Evolutionary conservation across 169 alveolate genomes (phyloP), one percentile per base, ranked within the genome.

Genomic region (Cryptosporidium ubiquitum): DNA sequence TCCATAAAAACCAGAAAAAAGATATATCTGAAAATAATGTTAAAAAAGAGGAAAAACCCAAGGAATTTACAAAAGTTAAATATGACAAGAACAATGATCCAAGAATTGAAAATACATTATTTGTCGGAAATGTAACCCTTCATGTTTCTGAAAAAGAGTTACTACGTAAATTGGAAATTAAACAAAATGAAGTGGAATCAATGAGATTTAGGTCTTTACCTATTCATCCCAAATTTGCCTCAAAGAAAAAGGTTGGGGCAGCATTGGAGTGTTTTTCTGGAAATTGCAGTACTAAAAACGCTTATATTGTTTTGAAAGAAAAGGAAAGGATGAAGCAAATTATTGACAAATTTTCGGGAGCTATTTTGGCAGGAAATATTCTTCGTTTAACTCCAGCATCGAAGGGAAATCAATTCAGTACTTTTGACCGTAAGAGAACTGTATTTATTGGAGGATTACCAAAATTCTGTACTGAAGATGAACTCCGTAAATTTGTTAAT

Each of bases 121-220:
- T 79, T 79, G 89, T 79, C 12, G 89, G 89, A 3, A 79, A 79
- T 58, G 23, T 79, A 31, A 42, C 70, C 20, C n/a, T 79, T 26
- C 73, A 79, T 33, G 42, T 79, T 18, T 58, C 75, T 16, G 89
- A 79, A 44, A 79, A 39, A 47, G 89, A 79, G 7, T 1, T 79
- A 29, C 58, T 79, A 2, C 23, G 18, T 58, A 79, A 61, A 31
- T 55, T 79, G 7, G 75, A 79, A 39, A 42, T 79, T 16, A 79
- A 23, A 44, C 12, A 26, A 40, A 18, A 7, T 20, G 69, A 79
- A 16, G 58, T 79, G 16, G 89, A 60, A 9, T 79, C 89, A 16
- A 42, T 79, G 52, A 79, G 89, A 79, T 79, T 79, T 29, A 79
- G 89, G 35, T 79, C 89, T 0, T 26, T 79, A 20, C 89, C 89